Base-by-base conservation (phyloP, 2,329 filamentous ascomycete species). In the Colletotrichum sansevieriae region DNA sequence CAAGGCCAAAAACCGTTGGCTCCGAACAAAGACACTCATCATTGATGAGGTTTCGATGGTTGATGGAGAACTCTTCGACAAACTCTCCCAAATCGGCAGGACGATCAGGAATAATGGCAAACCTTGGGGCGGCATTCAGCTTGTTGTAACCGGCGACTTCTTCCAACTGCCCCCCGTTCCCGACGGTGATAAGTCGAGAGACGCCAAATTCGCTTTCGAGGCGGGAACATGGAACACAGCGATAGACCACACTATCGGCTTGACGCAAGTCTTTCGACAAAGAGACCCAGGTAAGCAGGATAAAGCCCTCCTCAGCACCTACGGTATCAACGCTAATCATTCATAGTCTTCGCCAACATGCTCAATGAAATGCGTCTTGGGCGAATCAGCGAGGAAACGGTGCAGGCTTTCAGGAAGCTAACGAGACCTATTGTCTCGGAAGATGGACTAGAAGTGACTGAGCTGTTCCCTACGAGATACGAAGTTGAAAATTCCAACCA, bases 31-130 rank as follows among this genome's bases (percentile, higher is more conserved):
- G 76, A 89, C 94, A 12, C 86, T 99, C 25, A 87, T 99, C 73
- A 88, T 99, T 74, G 96, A 99, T 79, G 96, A 99, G 78, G 91
- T 99, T 3, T 98, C 96, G 12, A 99, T 99, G 97, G 95, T 99
- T 4, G 96, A 99, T 74, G 96, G 94, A 1, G 95, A 98, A 39
- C 85, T 99, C 0, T 99, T 98, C 73, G 96, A 99, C 82, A 99
- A 99, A 79, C 86, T 99, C 18, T 94, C 97, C 70, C 88, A 92
- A 70, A 92, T 99, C 72, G 95, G 95, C 13, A 88, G 95, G 64
- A 89, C 85, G 3, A 90, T 99, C 70, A 90, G 95, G 62, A 97
- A 97, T 76, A 98, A 97, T 74, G 95, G 93, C 10, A 88, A 93
- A 10, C 92, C 96, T 0, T 99, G 97, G 84, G 97, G 96, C 63